Evolutionary conservation across 225 moss, liverwort and hornwort species (phyloP).

Genomic region (Takakia lepidozioides): DNA sequence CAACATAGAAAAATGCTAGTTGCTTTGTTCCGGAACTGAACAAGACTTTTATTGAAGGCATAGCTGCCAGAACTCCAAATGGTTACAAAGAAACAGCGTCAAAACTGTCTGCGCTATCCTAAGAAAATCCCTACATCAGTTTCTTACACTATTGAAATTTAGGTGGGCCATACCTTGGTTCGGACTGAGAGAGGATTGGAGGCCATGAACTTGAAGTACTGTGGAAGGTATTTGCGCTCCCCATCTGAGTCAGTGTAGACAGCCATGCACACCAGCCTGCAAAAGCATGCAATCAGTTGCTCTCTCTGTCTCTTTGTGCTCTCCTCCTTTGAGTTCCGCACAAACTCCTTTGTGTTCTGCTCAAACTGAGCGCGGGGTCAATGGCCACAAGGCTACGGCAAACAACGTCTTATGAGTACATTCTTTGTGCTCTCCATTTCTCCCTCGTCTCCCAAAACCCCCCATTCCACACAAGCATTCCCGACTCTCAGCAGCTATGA

Average conservation of each 20-base stretch:
- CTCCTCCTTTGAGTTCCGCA: too few species aligned
- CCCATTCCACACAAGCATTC: too few species aligned
- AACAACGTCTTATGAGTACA: too few species aligned
- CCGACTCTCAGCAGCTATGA: too few species aligned
- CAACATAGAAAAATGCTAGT: too few species aligned
- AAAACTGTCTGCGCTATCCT: too few species aligned
- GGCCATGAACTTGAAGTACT: constrained; percentile 99
- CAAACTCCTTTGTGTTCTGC: too few species aligned
- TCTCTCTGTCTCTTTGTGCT: too few species aligned
- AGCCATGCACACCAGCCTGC: constrained; percentile 96
- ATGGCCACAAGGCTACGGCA: too few species aligned
- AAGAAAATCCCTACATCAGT: background rate
- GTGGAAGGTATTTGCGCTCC: constrained; percentile 94
- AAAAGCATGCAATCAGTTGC: constrained; percentile 10
- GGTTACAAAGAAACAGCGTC: background rate
- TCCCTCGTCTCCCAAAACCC: background rate
- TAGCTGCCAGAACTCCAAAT: background rate
- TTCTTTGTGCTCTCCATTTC: constrained; percentile 5
- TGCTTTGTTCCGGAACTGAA: too few species aligned
- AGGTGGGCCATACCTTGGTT: too few species aligned
- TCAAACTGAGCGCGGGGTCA: too few species aligned
- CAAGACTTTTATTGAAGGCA: background rate
- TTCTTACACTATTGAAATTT: background rate
- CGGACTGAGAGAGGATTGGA: constrained; percentile 96
- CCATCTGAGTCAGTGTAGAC: constrained; percentile 92